Conservation (phyloP, 192 early-diverging fungal species). For the Coemansia sp. region DNA sequence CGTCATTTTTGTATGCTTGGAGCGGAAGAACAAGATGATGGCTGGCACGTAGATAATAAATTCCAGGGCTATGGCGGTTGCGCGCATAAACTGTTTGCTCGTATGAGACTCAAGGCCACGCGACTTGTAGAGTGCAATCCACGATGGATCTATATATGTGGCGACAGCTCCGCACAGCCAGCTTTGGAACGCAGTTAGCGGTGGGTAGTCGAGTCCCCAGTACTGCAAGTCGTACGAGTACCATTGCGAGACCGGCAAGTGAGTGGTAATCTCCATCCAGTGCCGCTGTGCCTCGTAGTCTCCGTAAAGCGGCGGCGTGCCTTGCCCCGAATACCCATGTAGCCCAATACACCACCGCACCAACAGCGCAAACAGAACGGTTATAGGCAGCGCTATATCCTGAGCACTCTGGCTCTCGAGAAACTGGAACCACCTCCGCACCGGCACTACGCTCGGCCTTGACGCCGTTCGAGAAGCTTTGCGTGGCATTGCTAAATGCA, state of each 20-base stretch:
- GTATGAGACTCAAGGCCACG: constrained; percentile 74
- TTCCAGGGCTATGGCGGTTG: constrained; percentile 74
- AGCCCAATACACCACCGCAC: constrained; percentile 67
- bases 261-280: constrained; percentile 94
- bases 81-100: constrained; percentile 89
- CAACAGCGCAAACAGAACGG: constrained; percentile 55
- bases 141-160: constrained; percentile 67
- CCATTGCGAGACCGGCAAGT: constrained; percentile 77
- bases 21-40: constrained; percentile 62
- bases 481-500: background rate
- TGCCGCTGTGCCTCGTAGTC: constrained; percentile 99
- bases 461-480: background rate
- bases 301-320: constrained; percentile 78
- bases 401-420: constrained; percentile 27
- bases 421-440: constrained; percentile 39
- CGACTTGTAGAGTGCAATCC: constrained; percentile 84
- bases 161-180: constrained; percentile 82
- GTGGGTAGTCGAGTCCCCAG: constrained; percentile 98
- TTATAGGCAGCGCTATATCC: constrained; percentile 31
- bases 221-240: constrained; percentile 84
- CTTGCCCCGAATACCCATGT: constrained; percentile 70
- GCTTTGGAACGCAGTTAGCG: constrained; percentile 90
- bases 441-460: constrained; percentile 16
- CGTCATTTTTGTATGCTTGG: constrained; percentile 3
- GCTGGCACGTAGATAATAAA: constrained; percentile 74